A percentile compares a stretch with the other conserved stretches of the same genome.
Evolutionary conservation across 139 green algal genomes (phyloP).

Genomic region (Picochlorum sp.): DNA sequence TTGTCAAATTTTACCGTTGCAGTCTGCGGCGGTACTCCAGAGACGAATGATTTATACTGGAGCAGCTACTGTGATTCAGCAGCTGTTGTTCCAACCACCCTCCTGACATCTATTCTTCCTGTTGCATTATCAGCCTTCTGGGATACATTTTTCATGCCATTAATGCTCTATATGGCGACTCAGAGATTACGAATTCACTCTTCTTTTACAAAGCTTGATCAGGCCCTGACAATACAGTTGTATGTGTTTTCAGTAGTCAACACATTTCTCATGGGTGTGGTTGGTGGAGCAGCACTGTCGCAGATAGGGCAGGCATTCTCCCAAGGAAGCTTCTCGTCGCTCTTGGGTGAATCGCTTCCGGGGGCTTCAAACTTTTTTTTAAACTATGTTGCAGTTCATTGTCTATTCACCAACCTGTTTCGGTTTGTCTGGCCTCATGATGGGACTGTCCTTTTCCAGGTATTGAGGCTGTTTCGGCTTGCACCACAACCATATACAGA

Average conservation of each 20-base stretch:
- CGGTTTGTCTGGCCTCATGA: conserved; percentile 10
- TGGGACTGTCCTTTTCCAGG: conserved; percentile 3
- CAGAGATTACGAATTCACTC: not conserved
- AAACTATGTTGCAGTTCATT: not conserved
- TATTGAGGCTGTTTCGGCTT: not conserved
- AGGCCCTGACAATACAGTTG: not conserved
- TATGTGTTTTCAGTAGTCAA: not conserved
- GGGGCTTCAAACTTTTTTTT: conserved; percentile 4
- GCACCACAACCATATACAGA: not conserved
- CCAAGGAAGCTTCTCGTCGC: not conserved
- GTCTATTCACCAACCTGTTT: conserved; percentile 9
- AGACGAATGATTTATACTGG: not conserved
- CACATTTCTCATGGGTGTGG: not conserved
- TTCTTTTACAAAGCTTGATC: not conserved
- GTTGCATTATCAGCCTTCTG: conserved; percentile 5
- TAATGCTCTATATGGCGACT: not conserved
- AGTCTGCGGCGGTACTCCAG: not conserved
- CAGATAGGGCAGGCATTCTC: not conserved
- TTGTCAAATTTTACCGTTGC: conserved; percentile 5
- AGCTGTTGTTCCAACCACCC: not conserved
- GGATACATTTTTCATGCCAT: conserved; percentile 8
- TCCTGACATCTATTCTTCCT: not conserved
- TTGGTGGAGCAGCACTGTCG: not conserved
- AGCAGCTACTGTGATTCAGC: not conserved
- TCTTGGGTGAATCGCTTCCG: conserved; percentile 1